phyloP scores from a whole-genome alignment of 2,329 filamentous ascomycete species.

The Leptographium procerum region DNA sequence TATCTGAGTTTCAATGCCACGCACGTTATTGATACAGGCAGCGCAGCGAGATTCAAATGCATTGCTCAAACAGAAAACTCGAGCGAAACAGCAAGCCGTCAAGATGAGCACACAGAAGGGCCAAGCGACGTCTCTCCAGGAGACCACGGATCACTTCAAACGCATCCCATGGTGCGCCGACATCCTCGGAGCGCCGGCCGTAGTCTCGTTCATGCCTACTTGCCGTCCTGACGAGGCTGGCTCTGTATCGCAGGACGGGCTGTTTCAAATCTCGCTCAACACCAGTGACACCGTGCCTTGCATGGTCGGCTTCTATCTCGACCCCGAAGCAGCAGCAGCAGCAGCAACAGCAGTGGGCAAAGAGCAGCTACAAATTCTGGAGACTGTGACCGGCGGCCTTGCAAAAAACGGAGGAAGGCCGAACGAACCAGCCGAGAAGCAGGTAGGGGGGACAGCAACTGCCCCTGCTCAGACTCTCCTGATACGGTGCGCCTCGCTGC shows the following conservation, averaged over 20 bases:
- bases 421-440: no score
- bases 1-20: no score
- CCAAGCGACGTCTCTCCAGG: slow-evolving; percentile 2
- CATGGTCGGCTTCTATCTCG: slow-evolving; percentile 14
- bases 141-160: slow-evolving; percentile 8
- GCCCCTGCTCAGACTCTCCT: not conserved
- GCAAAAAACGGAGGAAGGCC: no score
- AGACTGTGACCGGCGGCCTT: not conserved
- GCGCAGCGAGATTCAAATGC: no score
- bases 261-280: slow-evolving; percentile 8
- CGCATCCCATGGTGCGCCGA: slow-evolving; percentile 6
- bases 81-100: not conserved
- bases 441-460: no score
- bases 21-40: not conserved
- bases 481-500: slow-evolving; percentile 4
- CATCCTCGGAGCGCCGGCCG: slow-evolving; percentile 6
- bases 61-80: no score
- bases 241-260: slow-evolving; percentile 5
- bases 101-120: not conserved
- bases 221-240: not conserved
- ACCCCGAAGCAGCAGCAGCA: slow-evolving; percentile 4
- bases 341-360: no score
- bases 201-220: not conserved
- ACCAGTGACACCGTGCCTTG: slow-evolving; percentile 12
- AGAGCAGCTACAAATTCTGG: no score